Conservation (phyloP, 179 eudicot genomes). For the Beta macrorhiza region DNA sequence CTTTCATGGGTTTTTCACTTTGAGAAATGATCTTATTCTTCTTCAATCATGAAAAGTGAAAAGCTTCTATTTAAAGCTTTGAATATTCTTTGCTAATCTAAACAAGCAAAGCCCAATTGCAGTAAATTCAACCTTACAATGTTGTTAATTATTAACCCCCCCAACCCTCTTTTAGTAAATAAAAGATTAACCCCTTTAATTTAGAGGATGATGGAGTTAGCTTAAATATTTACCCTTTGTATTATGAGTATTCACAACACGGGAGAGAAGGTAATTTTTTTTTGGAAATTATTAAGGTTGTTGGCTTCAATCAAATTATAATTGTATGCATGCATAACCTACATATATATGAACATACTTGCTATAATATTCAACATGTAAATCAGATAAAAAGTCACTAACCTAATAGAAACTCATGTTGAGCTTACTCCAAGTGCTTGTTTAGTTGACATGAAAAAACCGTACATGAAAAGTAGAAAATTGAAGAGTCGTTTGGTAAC, state of each 20-base stretch:
- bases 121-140: constrained; percentile 1
- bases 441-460: background rate
- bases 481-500: no score
- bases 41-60: constrained; percentile 31
- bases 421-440: background rate
- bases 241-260: no score
- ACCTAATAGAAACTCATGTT: background rate
- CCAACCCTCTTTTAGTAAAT: background rate
- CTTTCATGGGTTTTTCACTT: background rate
- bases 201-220: background rate
- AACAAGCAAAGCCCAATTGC: constrained; percentile 26
- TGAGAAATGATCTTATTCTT: background rate
- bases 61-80: constrained; percentile 28
- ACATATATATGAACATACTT: background rate
- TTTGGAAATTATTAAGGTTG: no score
- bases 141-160: no score
- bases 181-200: background rate
- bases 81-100: constrained; percentile 31
- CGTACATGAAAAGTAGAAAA: no score
- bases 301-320: no score
- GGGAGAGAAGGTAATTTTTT: no score
- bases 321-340: no score
- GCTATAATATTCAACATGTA: background rate
- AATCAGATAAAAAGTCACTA: background rate
- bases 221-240: no score